These are phyloP conservation scores for Leccinum aurantiacum DNA, from an alignment of 768 basidiomycete species.

Conservation along the genomic window DNA sequence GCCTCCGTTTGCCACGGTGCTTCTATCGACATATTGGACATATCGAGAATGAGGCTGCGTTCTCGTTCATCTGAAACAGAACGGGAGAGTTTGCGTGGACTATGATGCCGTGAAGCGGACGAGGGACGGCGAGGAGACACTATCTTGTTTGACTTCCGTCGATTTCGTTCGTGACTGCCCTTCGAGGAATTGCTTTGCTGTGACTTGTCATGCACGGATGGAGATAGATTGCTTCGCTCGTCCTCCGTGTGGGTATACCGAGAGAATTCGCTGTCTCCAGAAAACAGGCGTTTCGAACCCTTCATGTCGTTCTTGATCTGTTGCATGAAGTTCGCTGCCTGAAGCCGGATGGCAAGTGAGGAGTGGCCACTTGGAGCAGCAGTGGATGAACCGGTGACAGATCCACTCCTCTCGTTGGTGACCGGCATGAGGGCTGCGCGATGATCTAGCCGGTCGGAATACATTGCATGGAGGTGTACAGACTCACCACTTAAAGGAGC, in stretches of 20 bases:
- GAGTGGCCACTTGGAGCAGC: constrained; percentile 46
- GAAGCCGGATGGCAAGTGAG: constrained; percentile 67
- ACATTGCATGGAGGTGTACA: neutral
- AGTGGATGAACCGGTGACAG: constrained; percentile 28
- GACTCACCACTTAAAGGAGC: constrained; percentile 18
- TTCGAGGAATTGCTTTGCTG: constrained; percentile 30
- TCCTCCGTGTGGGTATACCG: constrained; percentile 32
- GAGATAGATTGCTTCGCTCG: constrained; percentile 13
- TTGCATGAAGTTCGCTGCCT: constrained; percentile 80
- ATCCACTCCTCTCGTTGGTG: constrained; percentile 20
- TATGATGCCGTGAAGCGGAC: constrained; percentile 39
- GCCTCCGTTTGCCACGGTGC: constrained; percentile 32
- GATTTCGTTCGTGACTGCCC: constrained; percentile 29
- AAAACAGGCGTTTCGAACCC: constrained; percentile 69
- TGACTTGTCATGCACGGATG: constrained; percentile 19
- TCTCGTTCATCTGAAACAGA: constrained; percentile 44
- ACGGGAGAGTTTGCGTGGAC: constrained; percentile 44
- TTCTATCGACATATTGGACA: constrained; percentile 47
- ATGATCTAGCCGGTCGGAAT: constrained; percentile 14
- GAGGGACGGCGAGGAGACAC: constrained; percentile 34
- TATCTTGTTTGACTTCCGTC: constrained; percentile 25
- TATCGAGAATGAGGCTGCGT: constrained; percentile 39
- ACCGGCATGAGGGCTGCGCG: constrained; percentile 13
- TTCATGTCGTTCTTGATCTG: constrained; percentile 78
- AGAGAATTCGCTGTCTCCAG: constrained; percentile 60